These are phyloP conservation scores for Colletotrichum orbiculare DNA, from an alignment of 2,329 filamentous ascomycete genomes.

Conservation along the genomic window DNA sequence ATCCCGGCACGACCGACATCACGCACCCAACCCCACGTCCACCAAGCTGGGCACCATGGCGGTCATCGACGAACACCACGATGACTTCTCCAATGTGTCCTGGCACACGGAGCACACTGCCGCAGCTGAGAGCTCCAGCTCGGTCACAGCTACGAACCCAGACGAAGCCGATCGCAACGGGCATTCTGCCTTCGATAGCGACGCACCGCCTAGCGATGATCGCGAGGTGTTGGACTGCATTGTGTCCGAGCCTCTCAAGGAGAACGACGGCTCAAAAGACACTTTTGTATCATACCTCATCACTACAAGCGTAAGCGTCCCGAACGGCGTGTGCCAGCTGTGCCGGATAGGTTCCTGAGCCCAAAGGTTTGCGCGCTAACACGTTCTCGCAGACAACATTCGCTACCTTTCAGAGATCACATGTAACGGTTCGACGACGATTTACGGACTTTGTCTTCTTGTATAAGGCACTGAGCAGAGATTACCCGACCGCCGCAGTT, in stretches of 20 bases:
- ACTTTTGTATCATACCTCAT: constrained; percentile 96
- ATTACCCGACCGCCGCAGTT: constrained; percentile 92
- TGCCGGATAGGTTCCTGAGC: background rate
- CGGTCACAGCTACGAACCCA: constrained; percentile 40
- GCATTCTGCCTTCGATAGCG: constrained; percentile 60
- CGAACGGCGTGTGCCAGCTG: constrained; percentile 10
- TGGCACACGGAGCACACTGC: constrained; percentile 73
- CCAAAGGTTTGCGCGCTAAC: constrained; percentile 19
- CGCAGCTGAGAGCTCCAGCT: constrained; percentile 41
- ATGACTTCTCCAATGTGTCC: constrained; percentile 84
- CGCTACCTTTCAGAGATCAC: constrained; percentile 86
- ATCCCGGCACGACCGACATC: constrained; percentile 10
- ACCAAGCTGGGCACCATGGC: constrained; percentile 48
- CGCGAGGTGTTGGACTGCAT: constrained; percentile 84
- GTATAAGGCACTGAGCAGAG: constrained; percentile 87
- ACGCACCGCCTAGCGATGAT: constrained; percentile 65
- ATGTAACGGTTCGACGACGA: constrained; percentile 84
- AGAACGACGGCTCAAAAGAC: constrained; percentile 96
- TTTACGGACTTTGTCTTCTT: constrained; percentile 99
- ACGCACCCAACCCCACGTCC: constrained; percentile 36
- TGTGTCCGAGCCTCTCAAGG: constrained; percentile 87
- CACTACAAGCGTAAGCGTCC: constrained; percentile 77
- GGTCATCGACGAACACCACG: constrained; percentile 60
- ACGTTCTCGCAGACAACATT: constrained; percentile 81
- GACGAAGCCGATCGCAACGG: constrained; percentile 35